These are phyloP conservation scores for Metschnikowia orientalis DNA, from an alignment of 805 yeast genomes.

Conservation along the genomic window DNA sequence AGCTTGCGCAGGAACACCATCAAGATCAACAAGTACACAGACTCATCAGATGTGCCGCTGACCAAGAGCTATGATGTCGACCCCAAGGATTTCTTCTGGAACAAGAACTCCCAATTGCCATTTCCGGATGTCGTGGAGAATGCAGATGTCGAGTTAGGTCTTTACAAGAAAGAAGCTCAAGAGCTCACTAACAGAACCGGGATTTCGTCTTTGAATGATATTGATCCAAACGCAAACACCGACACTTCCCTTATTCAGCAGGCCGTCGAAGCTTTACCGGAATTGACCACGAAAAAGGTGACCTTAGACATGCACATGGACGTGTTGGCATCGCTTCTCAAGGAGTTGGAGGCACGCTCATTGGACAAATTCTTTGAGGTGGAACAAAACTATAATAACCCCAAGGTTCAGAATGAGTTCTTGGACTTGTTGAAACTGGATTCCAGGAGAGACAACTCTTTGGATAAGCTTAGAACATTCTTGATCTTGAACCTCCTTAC, in stretches of 20 bases:
- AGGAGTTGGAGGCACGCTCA: conserved; percentile 79
- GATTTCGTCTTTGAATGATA: conserved; percentile 65
- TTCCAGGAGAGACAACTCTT: conserved; percentile 55
- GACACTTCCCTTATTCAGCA: conserved; percentile 71
- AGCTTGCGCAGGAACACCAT: conserved; percentile 78
- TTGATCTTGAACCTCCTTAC: conserved; percentile 64
- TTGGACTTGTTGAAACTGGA: conserved; percentile 50
- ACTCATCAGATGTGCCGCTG: conserved; percentile 27
- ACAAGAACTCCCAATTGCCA: conserved; percentile 74
- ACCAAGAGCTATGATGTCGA: conserved; percentile 76
- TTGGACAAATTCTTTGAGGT: conserved; percentile 90
- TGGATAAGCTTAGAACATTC: conserved; percentile 85
- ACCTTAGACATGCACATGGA: conserved; percentile 97
- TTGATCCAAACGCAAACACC: conserved; percentile 52
- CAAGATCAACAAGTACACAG: conserved; percentile 42
- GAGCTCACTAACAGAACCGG: conserved; percentile 78
- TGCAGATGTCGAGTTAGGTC: conserved; percentile 77
- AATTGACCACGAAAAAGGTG: conserved; percentile 79
- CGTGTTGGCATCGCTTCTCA: conserved; percentile 77
- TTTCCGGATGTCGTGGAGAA: conserved; percentile 99
- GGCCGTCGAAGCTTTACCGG: conserved; percentile 91
- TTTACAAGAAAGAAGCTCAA: conserved; percentile 82
- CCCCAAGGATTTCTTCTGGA: conserved; percentile 93
- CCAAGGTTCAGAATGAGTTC: conserved; percentile 55
- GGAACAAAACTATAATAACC: conserved; percentile 74